These are phyloP conservation scores for Escovopsis sp. DNA, from an alignment of 2,329 filamentous ascomycete genomes.

Conservation along the genomic window DNA sequence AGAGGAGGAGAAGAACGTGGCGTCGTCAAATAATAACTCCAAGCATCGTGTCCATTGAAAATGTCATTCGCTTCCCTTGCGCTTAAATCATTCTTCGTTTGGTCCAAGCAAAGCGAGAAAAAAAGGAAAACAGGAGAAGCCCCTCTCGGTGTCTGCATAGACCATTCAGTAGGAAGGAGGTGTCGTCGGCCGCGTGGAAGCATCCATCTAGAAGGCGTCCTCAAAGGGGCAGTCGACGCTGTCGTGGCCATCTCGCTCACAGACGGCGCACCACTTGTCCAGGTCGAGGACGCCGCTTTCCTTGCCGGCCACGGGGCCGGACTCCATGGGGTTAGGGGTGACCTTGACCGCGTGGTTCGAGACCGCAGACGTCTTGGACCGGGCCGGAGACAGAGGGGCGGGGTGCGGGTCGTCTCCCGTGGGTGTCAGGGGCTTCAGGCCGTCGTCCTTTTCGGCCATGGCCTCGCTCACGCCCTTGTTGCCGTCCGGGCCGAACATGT, in stretches of 20 bases:
- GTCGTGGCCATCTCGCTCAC: conserved; percentile 90
- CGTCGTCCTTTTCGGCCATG: conserved; percentile 22
- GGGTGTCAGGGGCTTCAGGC: conserved; percentile 24
- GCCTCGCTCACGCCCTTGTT: conserved; percentile 17
- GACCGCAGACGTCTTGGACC: conserved; percentile 25
- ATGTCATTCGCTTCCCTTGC: no score
- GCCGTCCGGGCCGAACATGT: conserved; percentile 53
- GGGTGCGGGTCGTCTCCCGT: conserved; percentile 31
- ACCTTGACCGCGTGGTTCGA: conserved; percentile 28
- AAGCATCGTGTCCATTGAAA: no score
- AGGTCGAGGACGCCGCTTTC: conserved; percentile 64
- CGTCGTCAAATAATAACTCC: no score
- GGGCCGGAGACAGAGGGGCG: conserved; percentile 38
- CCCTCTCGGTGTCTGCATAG: no score
- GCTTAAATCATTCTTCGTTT: no score
- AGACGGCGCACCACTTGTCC: conserved; percentile 91
- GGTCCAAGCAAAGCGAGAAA: no score
- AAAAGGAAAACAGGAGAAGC: no score
- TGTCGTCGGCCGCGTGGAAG: no score
- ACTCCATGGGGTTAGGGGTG: conserved; percentile 47
- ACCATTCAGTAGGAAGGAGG: not conserved
- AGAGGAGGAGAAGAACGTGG: no score
- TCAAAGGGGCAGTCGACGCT: conserved; percentile 92
- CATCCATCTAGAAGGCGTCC: conserved; percentile 50
- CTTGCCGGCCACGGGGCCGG: conserved; percentile 60